Conservation (phyloP, 1,139 yeast species). For the Diutina siamensis region DNA sequence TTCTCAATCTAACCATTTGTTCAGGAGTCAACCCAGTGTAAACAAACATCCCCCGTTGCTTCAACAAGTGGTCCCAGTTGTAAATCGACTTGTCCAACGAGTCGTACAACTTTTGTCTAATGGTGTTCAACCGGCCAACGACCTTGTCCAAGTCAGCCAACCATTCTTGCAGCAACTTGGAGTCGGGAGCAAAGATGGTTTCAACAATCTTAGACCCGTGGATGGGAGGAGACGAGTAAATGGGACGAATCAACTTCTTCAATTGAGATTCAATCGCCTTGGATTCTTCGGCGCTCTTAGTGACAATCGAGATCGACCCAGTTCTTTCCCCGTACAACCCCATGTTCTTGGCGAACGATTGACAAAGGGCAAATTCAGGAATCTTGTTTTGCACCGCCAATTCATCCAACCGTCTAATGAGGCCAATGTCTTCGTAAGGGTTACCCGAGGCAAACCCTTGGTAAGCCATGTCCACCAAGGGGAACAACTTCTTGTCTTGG, state of each 20-base stretch:
- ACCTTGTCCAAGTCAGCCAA: conserved; percentile 61
- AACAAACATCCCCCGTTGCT: conserved; percentile 95
- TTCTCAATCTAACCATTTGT: conserved; percentile 61
- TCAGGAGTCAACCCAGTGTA: conserved; percentile 69
- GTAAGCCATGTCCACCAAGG: conserved; percentile 85
- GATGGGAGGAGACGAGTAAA: conserved; percentile 89
- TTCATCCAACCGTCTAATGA: conserved; percentile 38
- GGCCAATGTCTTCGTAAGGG: conserved; percentile 36
- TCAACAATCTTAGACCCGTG: conserved; percentile 88
- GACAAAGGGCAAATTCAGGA: conserved; percentile 59
- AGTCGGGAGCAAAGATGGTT: conserved; percentile 50
- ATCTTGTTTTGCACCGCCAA: conserved; percentile 35
- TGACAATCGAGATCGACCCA: conserved; percentile 68
- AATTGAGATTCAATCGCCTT: conserved; percentile 62
- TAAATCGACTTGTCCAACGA: conserved; percentile 43
- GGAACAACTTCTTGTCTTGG: conserved; percentile 44
- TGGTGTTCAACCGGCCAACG: conserved; percentile 65
- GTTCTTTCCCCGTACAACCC: conserved; percentile 95
- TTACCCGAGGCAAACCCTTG: conserved; percentile 87
- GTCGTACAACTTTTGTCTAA: conserved; percentile 56
- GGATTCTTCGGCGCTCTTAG: conserved; percentile 33
- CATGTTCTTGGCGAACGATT: conserved; percentile 94
- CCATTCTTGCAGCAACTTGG: conserved; percentile 60
- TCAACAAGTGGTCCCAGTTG: conserved; percentile 77
- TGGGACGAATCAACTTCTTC: conserved; percentile 70